A percentile compares a stretch with the other conserved stretches of the same genome.
phyloP scores from a whole-genome alignment of 352 stramenopile genomes.

The Elongisporangium anandrum region DNA sequence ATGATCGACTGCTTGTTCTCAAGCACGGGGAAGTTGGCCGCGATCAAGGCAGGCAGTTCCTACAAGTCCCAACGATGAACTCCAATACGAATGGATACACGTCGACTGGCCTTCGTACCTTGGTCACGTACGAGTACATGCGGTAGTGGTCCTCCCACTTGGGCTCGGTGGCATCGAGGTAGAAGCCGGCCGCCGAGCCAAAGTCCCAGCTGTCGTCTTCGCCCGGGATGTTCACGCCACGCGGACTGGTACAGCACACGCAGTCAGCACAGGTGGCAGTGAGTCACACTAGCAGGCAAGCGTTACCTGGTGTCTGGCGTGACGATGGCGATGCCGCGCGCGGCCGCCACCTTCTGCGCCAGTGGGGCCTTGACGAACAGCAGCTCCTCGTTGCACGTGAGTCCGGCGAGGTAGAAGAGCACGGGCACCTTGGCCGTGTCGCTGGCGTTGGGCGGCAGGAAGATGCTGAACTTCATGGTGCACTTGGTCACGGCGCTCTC shows the following conservation, averaged over 20 bases:
- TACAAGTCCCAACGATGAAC: background rate
- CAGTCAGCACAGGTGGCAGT: background rate
- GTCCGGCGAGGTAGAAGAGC: constrained; percentile 95
- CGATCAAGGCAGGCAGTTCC: constrained; percentile 92
- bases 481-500: constrained; percentile 74
- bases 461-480: constrained; percentile 91
- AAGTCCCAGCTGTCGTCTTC: constrained; percentile 97
- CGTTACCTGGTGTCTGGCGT: constrained; percentile 90
- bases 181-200: constrained; percentile 96
- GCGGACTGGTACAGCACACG: constrained; percentile 52
- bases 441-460: constrained; percentile 65
- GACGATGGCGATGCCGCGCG: constrained; percentile 93
- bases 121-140: constrained; percentile 97
- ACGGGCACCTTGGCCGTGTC: constrained; percentile 70
- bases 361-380: constrained; percentile 93
- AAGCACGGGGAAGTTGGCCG: constrained; percentile 78
- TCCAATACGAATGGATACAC: background rate
- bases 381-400: constrained; percentile 97
- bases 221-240: constrained; percentile 86
- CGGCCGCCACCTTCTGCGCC: constrained; percentile 87
- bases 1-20: constrained; percentile 89
- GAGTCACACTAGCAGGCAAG: background rate
- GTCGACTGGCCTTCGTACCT: constrained; percentile 19
- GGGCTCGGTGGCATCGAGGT: constrained; percentile 94
- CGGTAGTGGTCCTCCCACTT: constrained; percentile 93